A percentile compares a stretch with the other conserved stretches of the same genome.
phyloP scores from a whole-genome alignment of 1,139 yeast species.

The Zhuliangozyma parablackwelliae region DNA sequence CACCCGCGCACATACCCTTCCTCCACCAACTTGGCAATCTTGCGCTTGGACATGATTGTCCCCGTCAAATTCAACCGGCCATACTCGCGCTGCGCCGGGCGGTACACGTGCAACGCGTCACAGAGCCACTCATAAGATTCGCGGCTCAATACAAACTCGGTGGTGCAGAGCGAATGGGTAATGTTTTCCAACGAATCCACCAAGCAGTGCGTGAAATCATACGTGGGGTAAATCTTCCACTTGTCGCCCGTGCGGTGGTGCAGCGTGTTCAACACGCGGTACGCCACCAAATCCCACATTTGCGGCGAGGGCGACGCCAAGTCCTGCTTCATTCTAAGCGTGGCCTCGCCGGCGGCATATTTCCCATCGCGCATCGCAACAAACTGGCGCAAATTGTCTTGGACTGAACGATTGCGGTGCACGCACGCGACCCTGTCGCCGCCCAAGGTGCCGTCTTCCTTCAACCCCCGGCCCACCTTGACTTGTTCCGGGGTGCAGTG shows the following conservation, averaged over 20 bases:
- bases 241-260: conserved; percentile 96
- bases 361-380: conserved; percentile 88
- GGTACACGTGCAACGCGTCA: conserved; percentile 88
- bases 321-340: conserved; percentile 95
- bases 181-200: conserved; percentile 97
- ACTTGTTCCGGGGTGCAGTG: conserved; percentile 92
- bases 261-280: conserved; percentile 84
- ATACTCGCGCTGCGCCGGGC: conserved; percentile 98
- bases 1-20: conserved; percentile 85
- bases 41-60: conserved; percentile 89
- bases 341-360: conserved; percentile 87
- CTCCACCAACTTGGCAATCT: conserved; percentile 86
- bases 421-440: conserved; percentile 84
- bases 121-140: conserved; percentile 98
- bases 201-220: conserved; percentile 97
- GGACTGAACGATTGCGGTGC: too few species aligned
- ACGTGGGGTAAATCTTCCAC: conserved; percentile 98
- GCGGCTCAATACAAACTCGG: conserved; percentile 87
- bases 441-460: conserved; percentile 87
- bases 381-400: conserved; percentile 73
- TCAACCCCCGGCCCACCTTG: conserved; percentile 83
- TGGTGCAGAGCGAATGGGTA: conserved; percentile 90
- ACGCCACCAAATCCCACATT: conserved; percentile 99
- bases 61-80: conserved; percentile 96
- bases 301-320: conserved; percentile 90